phyloP scores from a whole-genome alignment of 768 basidiomycete species.

The Boletus rubropictus region DNA sequence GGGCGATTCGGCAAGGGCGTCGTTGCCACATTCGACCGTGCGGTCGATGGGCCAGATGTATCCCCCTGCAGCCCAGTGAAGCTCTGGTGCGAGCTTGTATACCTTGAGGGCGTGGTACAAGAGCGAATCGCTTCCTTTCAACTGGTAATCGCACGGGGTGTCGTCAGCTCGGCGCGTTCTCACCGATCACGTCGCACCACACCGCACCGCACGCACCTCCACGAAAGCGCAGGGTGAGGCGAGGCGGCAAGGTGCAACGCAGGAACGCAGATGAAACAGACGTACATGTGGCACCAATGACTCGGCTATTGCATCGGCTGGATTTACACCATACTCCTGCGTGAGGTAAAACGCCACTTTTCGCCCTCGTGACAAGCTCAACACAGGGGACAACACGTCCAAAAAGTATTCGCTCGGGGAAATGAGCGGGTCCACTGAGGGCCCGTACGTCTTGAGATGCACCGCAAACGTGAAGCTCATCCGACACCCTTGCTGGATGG shows the following conservation, averaged over 20 bases:
- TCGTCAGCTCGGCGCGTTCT: slow-evolving; percentile 12
- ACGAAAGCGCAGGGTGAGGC: slow-evolving; percentile 3
- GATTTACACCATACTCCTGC: slow-evolving; percentile 64
- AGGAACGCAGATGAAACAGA: slow-evolving; percentile 13
- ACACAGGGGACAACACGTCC: slow-evolving; percentile 62
- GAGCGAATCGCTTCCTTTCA: slow-evolving; percentile 72
- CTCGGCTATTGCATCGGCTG: slow-evolving; percentile 64
- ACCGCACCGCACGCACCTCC: not conserved
- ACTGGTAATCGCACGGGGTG: slow-evolving; percentile 33
- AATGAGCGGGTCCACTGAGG: slow-evolving; percentile 59
- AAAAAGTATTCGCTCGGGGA: slow-evolving; percentile 70
- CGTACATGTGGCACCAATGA: slow-evolving; percentile 64
- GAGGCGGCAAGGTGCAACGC: slow-evolving; percentile 5
- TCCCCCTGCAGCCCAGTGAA: slow-evolving; percentile 79
- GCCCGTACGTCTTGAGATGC: slow-evolving; percentile 62
- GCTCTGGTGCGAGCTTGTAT: slow-evolving; percentile 67
- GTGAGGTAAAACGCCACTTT: slow-evolving; percentile 69
- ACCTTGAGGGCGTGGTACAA: slow-evolving; percentile 72
- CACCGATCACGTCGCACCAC: slow-evolving; percentile 6
- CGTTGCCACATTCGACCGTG: slow-evolving; percentile 56
- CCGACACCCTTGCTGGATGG: slow-evolving; percentile 63
- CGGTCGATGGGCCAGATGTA: slow-evolving; percentile 76
- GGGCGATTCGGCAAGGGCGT: slow-evolving; percentile 31
- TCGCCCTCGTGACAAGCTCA: slow-evolving; percentile 66
- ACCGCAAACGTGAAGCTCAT: slow-evolving; percentile 68